Evolutionary conservation across 148 eudicot species (phyloP).

Genomic region (Agrostemma githago): DNA sequence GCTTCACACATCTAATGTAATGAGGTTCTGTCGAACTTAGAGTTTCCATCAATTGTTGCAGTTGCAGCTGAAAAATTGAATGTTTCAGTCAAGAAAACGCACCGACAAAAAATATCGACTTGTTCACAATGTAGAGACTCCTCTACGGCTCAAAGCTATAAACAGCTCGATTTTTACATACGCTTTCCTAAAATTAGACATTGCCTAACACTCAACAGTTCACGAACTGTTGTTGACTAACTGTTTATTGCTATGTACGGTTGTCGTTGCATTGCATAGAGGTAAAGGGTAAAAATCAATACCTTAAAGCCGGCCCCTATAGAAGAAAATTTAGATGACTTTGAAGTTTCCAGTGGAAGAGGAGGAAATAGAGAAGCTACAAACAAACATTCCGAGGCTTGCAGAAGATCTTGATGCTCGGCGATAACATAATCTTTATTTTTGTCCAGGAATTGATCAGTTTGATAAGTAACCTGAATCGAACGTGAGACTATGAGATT

Average conservation of each 20-base stretch:
- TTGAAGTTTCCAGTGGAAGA: constrained; percentile 82
- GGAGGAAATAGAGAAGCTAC: constrained; percentile 90
- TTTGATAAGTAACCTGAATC: constrained; percentile 79
- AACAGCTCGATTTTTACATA: too few species aligned
- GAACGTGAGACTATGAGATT: constrained; percentile 16
- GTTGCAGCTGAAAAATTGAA: constrained; percentile 74
- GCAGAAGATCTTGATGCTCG: constrained; percentile 92
- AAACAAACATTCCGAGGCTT: constrained; percentile 84
- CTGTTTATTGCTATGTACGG: neutral
- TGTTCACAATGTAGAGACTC: constrained; percentile 8
- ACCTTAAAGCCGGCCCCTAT: constrained; percentile 99
- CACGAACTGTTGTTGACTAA: neutral
- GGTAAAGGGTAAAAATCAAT: neutral
- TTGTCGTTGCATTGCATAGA: neutral
- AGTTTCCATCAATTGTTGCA: constrained; percentile 97
- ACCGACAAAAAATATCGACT: neutral
- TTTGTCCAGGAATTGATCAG: constrained; percentile 94
- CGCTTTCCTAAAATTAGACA: neutral
- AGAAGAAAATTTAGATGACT: constrained; percentile 97
- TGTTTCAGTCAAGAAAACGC: constrained; percentile 12
- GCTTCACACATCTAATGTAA: constrained; percentile 99
- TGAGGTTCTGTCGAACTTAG: constrained; percentile 94
- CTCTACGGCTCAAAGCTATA: neutral
- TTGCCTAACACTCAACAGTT: neutral
- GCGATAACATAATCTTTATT: constrained; percentile 99